Percentiles rank a stretch among this genome's conserved stretches.
These are phyloP conservation scores for Phanerochaete sordida DNA, from an alignment of 768 basidiomycete species.

Conservation along the genomic window DNA sequence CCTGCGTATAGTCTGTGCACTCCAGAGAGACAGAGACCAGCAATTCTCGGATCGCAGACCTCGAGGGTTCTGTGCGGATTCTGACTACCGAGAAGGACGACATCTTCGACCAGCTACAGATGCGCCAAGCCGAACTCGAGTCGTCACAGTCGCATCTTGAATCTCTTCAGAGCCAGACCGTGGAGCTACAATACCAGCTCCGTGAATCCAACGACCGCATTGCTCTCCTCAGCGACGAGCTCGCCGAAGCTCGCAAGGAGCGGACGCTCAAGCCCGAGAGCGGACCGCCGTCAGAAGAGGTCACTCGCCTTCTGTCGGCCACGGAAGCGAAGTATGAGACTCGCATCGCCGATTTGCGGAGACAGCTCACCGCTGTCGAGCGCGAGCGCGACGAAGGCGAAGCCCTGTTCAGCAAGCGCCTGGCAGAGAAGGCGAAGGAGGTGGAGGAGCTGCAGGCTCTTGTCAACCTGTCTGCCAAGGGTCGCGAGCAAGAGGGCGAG, in stretches of 20 bases:
- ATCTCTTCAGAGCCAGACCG: slow-evolving; percentile 69
- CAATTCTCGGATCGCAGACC: slow-evolving; percentile 56
- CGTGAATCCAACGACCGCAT: slow-evolving; percentile 76
- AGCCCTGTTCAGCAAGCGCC: slow-evolving; percentile 83
- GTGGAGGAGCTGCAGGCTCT: slow-evolving; percentile 64
- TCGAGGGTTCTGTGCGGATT: slow-evolving; percentile 69
- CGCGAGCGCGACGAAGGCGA: slow-evolving; percentile 85
- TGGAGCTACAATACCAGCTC: slow-evolving; percentile 84
- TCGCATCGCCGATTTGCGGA: slow-evolving; percentile 67
- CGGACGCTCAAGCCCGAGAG: slow-evolving; percentile 42
- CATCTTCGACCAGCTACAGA: slow-evolving; percentile 83
- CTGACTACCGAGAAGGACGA: slow-evolving; percentile 71
- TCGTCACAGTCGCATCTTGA: slow-evolving; percentile 75
- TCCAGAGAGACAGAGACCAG: slow-evolving; percentile 63
- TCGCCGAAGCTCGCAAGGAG: slow-evolving; percentile 59
- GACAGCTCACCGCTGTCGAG: slow-evolving; percentile 61
- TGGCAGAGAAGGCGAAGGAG: slow-evolving; percentile 75
- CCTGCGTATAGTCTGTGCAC: slow-evolving; percentile 51
- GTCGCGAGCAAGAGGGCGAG: slow-evolving; percentile 57
- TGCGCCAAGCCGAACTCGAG: slow-evolving; percentile 88
- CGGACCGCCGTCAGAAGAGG: slow-evolving; percentile 55
- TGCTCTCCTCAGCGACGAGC: slow-evolving; percentile 67
- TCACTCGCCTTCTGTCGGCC: slow-evolving; percentile 69
- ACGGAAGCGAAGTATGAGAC: slow-evolving; percentile 76
- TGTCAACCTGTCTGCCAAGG: slow-evolving; percentile 55